These are phyloP conservation scores for Tardiomyces digboiensis DNA, from an alignment of 1,139 yeast species.

Conservation along the genomic window DNA sequence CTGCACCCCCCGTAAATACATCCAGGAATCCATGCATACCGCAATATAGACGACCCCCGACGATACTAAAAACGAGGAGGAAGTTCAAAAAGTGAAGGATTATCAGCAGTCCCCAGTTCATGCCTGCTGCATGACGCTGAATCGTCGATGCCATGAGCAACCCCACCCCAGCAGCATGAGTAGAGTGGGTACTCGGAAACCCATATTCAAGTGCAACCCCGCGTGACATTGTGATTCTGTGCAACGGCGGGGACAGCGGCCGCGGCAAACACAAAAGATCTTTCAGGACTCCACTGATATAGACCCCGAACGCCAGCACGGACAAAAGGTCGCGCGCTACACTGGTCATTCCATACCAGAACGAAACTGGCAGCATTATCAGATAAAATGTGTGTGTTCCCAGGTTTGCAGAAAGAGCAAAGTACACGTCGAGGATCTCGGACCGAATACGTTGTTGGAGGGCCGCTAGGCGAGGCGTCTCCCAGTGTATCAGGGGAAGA, in stretches of 20 bases:
- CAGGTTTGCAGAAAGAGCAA: slow-evolving; percentile 81
- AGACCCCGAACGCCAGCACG: slow-evolving; percentile 80
- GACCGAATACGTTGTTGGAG: slow-evolving; percentile 47
- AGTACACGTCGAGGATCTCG: slow-evolving; percentile 57
- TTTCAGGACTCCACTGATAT: slow-evolving; percentile 64
- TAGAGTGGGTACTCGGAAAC: slow-evolving; percentile 87
- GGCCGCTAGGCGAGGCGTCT: slow-evolving; percentile 50
- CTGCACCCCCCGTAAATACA: slow-evolving; percentile 49
- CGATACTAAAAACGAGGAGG: slow-evolving; percentile 55
- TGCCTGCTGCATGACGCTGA: neutral
- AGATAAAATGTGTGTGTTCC: slow-evolving; percentile 95
- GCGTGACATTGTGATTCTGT: slow-evolving; percentile 79
- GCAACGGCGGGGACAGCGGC: slow-evolving; percentile 87
- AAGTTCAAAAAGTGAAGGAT: slow-evolving; percentile 13
- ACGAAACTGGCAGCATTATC: slow-evolving; percentile 72
- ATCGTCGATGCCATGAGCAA: slow-evolving; percentile 32
- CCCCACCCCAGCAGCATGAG: slow-evolving; percentile 82
- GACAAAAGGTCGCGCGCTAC: slow-evolving; percentile 58
- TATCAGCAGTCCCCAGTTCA: slow-evolving; percentile 2
- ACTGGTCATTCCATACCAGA: slow-evolving; percentile 67
- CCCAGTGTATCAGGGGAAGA: slow-evolving; percentile 53
- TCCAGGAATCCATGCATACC: slow-evolving; percentile 98
- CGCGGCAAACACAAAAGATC: slow-evolving; percentile 87
- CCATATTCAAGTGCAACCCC: slow-evolving; percentile 93
- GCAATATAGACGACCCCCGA: slow-evolving; percentile 80